Base-by-base conservation (phyloP, 2,329 filamentous ascomycete species). In the Scortechinia acanthostroma region DNA sequence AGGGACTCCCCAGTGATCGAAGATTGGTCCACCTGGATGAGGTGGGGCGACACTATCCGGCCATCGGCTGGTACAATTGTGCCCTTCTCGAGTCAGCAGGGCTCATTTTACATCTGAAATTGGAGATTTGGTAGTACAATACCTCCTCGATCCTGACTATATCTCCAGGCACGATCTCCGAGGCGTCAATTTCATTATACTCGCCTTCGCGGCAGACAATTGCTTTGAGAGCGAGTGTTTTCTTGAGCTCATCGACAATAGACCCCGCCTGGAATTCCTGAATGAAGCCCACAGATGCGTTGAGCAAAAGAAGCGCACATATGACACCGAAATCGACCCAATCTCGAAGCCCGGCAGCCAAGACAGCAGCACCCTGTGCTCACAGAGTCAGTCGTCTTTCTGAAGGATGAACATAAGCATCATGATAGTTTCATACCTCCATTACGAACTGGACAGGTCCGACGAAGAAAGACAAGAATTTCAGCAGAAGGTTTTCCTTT, bases 261-360 rank as follows among this genome's bases (percentile, higher is more conserved):
- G 86, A 91, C 61, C 87, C 89, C 50, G 89, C 89, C 67, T 94
- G 88, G 67, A 77, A 94, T 69, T 95, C 89, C 64, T 95, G 89
- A 48, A 91, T 72, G 67, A 94, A 95, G 68, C 89, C 88, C 51
- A 95, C 89, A 51, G 68, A 70, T 35, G 89, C 89, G 70, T 95
- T 95, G 52, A 95, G 84, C 52, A 94, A 63, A 6, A 95, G 76
- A 43, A 94, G 74, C 58, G 71, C 88, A 64, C 85, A 89, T 54
- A 95, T 95, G 59, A 95, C 88, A 74, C 88, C 89, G 58, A 95
- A 91, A 71, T 95, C 89, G 52, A 95, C 86, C 89, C 89, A 95
- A 58, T 93, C 86, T 65, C 86, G 67, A 35, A 95, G 79, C 80
- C 86, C 87, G 50, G 85, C 87, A 60, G 89, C 88, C 48, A 94